These are phyloP conservation scores for Diaporthe longicolla DNA, from an alignment of 2,329 filamentous ascomycete species.

Conservation along the genomic window DNA sequence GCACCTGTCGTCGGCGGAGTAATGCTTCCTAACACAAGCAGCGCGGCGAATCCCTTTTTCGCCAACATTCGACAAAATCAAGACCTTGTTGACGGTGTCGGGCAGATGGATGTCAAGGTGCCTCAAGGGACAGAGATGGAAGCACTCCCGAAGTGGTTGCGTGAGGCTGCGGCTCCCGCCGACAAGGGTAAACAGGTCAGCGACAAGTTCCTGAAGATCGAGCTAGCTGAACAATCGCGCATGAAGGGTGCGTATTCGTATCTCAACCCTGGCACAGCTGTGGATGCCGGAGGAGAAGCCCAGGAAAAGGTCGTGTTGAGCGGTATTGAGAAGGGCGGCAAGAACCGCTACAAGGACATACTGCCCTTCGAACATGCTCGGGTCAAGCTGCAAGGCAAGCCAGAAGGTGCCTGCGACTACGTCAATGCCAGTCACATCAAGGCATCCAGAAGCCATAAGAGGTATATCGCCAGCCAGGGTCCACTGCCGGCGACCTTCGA, in stretches of 20 bases:
- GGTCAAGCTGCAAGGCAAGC: slow-evolving; percentile 81
- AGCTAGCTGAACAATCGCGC: slow-evolving; percentile 87
- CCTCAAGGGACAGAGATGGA: slow-evolving; percentile 61
- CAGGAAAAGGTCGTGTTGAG: slow-evolving; percentile 77
- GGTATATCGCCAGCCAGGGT: slow-evolving; percentile 95
- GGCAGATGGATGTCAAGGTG: slow-evolving; percentile 76
- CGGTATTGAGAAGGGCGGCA: slow-evolving; percentile 92
- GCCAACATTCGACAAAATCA: slow-evolving; percentile 97
- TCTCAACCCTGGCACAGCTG: slow-evolving; percentile 59
- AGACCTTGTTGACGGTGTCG: slow-evolving; percentile 93
- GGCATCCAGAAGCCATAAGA: slow-evolving; percentile 85
- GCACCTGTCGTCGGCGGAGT: slow-evolving; percentile 92
- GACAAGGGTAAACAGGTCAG: slow-evolving; percentile 87
- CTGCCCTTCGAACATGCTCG: slow-evolving; percentile 95
- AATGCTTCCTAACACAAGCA: slow-evolving; percentile 78
- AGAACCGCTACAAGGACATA: slow-evolving; percentile 98
- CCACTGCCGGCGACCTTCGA: slow-evolving; percentile 93
- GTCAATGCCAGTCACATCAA: slow-evolving; percentile 93
- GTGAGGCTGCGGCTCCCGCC: slow-evolving; percentile 72
- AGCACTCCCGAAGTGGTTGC: slow-evolving; percentile 82
- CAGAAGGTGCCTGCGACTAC: slow-evolving; percentile 85
- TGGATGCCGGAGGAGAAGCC: slow-evolving; percentile 44
- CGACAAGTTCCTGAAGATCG: slow-evolving; percentile 86
- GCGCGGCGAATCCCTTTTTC: slow-evolving; percentile 89
- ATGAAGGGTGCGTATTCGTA: slow-evolving; percentile 83